Evolutionary conservation across 345 rosid species (phyloP), one percentile per base, ranked within the genome.

Genomic region (Linum usitatissimum): DNA sequence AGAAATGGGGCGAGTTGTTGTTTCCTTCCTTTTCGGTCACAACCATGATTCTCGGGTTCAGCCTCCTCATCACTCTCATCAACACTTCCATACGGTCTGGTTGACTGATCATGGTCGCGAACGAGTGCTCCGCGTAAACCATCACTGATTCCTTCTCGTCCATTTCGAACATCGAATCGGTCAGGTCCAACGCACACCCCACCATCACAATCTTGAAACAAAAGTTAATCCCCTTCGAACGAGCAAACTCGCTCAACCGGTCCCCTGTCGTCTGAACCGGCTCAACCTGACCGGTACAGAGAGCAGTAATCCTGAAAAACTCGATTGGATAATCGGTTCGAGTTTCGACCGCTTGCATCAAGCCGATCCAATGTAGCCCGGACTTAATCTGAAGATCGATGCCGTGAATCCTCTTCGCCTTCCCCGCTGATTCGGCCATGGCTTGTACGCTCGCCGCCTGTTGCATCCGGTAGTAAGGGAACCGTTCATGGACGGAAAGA

Each of bases 361-460:
- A 55, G 9, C 13, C 30, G 30, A 28, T 28, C 59, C 23, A 55
- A 1, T 55, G 59, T 13, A 55, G 23, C 3, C 59, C 59, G 6
- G 23, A 18, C 59, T 28, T 55, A 10, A 55, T 55, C 14, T 55
- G n/a, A 19, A 55, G 59, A 55, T 55, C 59, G 14, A 55, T 55
- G 6, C 23, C 21, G 30, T 55, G 59, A 19, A 55, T 55, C 59
- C 28, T 55, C 59, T 19, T 19, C 14, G 59, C 59, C 59, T 18
- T 9, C 2, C 13, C 59, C 14, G 30, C 59, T 8, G 23, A 18
- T 9, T 55, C 59, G 13, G 28, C 4, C 28, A 55, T 55, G 58
- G 28, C 58, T 18, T 55, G 58, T 18, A 55, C 58, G 28, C 21
- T 18, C 28, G 58, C 58, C 21, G 18, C 12, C 28, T 55, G 58